Evolutionary conservation across 116 monocot genomes (phyloP), one percentile per base, ranked within the genome.

Genomic region (Zostera marina): DNA sequence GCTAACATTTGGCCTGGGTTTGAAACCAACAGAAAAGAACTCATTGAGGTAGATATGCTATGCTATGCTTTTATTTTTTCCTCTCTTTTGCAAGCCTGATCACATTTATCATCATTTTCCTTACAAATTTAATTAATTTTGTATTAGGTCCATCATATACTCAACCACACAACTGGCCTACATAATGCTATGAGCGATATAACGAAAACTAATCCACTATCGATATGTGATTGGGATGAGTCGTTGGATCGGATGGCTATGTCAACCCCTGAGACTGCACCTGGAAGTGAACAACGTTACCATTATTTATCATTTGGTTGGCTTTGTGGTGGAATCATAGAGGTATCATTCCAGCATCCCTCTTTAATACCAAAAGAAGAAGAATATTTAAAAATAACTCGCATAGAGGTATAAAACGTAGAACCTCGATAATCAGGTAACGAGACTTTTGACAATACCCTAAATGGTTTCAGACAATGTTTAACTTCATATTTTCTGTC

Each of bases 291-390:
- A 41, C 86, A 90, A 69, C 48, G 74, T 32, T 98, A 98, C 69
- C 91, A 98, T 67, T 98, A 86, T 23, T 61, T 86, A 9, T 98
- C 98, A 47, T 98, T 90, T 73, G 98, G 91, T 53, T 98, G 98
- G 98, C 83, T 98, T 43, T 98, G 98, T 60, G 98, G 98, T 57
- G 91, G 85, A 24, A 39, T 98, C 19, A 78, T 90, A 64, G 98
- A 98, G 86, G 98, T 98, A 71, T 53, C 23, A 24, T 64, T 60
- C 32, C 32, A 32, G 32, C 32, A 32, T 2, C 32, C 2, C 32
- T 32, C 32, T 32, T 32, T 32, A 32, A 3, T 1, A 32, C 32
- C 32, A 32, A 32, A 32, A 32, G n/a, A n/a, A 32, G 5, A 32
- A 32, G 32, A 32, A 2, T 32, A 32, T 32, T 32, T 3, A 32